Evolutionary conservation across 306 rosid genomes (phyloP), one percentile per base, ranked within the genome.

Genomic region (Sphenostylis stenocarpa): DNA sequence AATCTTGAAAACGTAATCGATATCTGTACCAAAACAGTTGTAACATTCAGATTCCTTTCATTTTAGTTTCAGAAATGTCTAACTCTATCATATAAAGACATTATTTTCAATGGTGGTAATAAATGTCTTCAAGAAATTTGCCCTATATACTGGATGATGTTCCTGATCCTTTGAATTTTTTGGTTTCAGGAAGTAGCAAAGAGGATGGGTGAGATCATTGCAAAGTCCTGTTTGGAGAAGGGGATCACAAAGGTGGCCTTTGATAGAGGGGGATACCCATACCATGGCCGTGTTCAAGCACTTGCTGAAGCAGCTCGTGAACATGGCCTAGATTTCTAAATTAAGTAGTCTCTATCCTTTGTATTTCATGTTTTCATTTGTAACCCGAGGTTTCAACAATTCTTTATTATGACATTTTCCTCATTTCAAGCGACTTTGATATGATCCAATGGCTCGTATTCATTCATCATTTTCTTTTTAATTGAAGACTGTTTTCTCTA

Each of bases 271-370:
- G 97, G 98, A 60, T 92, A 88, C 82, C 97, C 96, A 1, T 96
- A 96, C 82, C 99, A 96, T 71, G 98, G 99, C 16, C 98, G 99
- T 63, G 88, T 96, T 16, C 82, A 93, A 85, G 97, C 97, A 51
- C 84, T 96, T 39, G 99, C 99, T 6, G 86, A 75, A 47, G 91
- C 99, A 31, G 98, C 99, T 71, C 91, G 96, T 19, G 97, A 92
- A 81, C 82, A 89, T 65, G 99, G 98, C 36, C 94, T 96, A 67
- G 90, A 89, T 16, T 93, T 96, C 87, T 96, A 86, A 80, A 60
- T 20, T 67, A 15, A 49, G 33, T 19, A 23, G 36, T 26, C 49
- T 14, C 47, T 7, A 26, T 20, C 71, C 82, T 33, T 75, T 61
- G 77, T 66, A 51, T 73, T 73, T 72, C 80, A 43, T 71, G 64